Evolutionary conservation across 306 rosid species (phyloP).

Genomic region (Chamaecrista fasciculata): DNA sequence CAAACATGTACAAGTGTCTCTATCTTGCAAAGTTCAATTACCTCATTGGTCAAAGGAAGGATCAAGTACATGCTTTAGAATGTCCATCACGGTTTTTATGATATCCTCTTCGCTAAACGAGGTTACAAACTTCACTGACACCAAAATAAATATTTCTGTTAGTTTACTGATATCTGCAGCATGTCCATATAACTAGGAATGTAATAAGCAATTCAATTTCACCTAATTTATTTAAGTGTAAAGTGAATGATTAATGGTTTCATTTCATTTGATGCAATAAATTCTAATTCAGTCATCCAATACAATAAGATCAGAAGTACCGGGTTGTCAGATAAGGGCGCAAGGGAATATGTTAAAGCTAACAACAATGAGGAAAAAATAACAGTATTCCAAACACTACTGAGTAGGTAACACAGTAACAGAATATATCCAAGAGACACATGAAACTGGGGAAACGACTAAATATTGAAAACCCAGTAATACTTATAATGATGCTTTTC

Average conservation of each 20-base stretch:
- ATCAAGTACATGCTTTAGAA: constrained; percentile 66
- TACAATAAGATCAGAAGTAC: neutral
- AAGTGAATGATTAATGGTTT: neutral
- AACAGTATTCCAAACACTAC: neutral
- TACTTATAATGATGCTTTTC: neutral
- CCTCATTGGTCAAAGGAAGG: constrained; percentile 40
- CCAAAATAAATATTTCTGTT: constrained; percentile 23
- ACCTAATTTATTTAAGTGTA: neutral
- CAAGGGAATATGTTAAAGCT: neutral
- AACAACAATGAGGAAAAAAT: neutral
- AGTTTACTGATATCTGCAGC: constrained; percentile 21
- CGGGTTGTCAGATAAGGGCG: neutral
- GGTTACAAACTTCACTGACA: constrained; percentile 65
- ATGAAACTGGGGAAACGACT: neutral
- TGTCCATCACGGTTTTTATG: constrained; percentile 42
- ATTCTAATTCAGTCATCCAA: neutral
- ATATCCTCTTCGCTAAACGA: constrained; percentile 60
- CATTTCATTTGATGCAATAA: neutral
- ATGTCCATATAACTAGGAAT: neutral
- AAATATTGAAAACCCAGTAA: neutral
- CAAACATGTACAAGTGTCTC: constrained; percentile 18
- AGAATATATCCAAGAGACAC: neutral
- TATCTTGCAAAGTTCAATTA: constrained; percentile 16
- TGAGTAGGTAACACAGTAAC: neutral
- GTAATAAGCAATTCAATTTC: neutral